Evolutionary conservation across 2,329 filamentous ascomycete genomes (phyloP), one percentile per base, ranked within the genome.

Genomic region (Ascochyta lentis): DNA sequence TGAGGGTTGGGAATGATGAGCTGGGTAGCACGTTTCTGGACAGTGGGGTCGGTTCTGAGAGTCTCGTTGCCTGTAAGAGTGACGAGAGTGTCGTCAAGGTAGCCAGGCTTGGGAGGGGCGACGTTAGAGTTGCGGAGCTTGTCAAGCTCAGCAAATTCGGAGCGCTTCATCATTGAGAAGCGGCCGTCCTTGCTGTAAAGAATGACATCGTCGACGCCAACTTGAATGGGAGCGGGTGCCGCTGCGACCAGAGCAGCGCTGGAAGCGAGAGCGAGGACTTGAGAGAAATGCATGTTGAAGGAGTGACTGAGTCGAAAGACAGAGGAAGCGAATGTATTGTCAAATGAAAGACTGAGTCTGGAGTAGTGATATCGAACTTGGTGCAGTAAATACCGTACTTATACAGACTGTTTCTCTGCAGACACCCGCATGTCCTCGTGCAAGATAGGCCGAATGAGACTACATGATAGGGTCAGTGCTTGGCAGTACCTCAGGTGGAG

Each of bases 151-250:
- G 59, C 57, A 16, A 69, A 35, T 6, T 69, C 65, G 22, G 53
- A 52, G 16, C 69, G 61, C 52, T 69, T 70, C 54, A 69, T 64
- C 33, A 65, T 40, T 3, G 58, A 46, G 57, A 57, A 66, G 38
- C 63, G 66, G 2, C 68, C 68, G 0, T 60, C 56, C 0, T 61
- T 59, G 34, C 65, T 59, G 23, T 68, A 65, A 15, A 71, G 66
- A 19, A 71, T 57, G n/a, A 69, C 61, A 43, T 71, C 67, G 46
- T 71, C 66, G 3, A 31, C 24, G 7, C 58, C 47, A 6, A 71
- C 42, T 12, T n/a, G 39, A 24, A 71, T 49, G 26, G 53, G 53
- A 23, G 57, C 50, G 10, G 63, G 53, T 1, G 54, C 48, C 6
- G 67, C 68, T 15, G 58, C 53, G 8, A 62, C 54, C 12, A 61